Base-by-base conservation (phyloP, 768 basidiomycete species). In the Udeniomyces megalosporus region DNA sequence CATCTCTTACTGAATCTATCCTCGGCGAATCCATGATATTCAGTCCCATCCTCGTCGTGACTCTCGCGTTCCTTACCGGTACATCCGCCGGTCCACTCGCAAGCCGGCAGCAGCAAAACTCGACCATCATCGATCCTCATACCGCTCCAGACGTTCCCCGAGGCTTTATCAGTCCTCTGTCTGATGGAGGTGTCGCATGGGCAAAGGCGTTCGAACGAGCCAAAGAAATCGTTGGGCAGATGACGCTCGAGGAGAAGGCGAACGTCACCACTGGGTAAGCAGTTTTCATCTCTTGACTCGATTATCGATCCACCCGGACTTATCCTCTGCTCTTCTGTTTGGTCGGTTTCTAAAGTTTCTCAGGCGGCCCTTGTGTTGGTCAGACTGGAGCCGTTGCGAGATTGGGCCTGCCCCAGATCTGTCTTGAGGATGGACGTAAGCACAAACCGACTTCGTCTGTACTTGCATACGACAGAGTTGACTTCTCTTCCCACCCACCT, bases 201-300 rank as follows among this genome's bases (percentile, higher is more conserved):
- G 45, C 50, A 28, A 54, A 62, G 8, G 61, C 53, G 12, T 62
- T 56, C 31, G 17, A 44, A 1, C 55, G 56, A 44, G n/a, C n/a
- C n/a, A n/a, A 55, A 31, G 34, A 31, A 11, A 46, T 64, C 32
- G 62, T 64, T 29, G 46, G 31, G 24, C 62, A 64, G 49, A 58
- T 64, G 56, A 64, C 62, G 2, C 24, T 64, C 26, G 48, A 57
- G 44, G 62, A 64, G 24, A 49, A 58, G 48, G 56, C 51, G 48
- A 64, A 64, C 44, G 35, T 64, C 38, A 31, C n/a, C n/a, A n/a
- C n/a, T n/a, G n/a, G n/a, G n/a, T n/a, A n/a, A n/a, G n/a, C n/a
- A n/a, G n/a, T n/a, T 44, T 28, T 35, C 53, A 32, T 34, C 28
- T 4, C n/a, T 32, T 17, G 12, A 8, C 26, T 2, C 1, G 29